Conservation (phyloP, 306 rosid species). For the Dalbergia oliveri region DNA sequence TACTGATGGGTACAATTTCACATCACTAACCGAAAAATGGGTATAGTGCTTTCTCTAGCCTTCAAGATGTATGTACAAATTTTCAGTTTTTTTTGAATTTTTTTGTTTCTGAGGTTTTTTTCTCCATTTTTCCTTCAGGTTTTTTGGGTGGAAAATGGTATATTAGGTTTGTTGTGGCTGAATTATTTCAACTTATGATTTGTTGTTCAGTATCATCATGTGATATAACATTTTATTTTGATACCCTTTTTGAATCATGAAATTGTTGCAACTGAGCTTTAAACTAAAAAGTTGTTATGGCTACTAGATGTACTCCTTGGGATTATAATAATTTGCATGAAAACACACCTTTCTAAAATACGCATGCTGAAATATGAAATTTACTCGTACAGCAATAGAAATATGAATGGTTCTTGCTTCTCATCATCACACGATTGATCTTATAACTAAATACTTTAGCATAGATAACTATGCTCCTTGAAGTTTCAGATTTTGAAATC, state of each 20-base stretch:
- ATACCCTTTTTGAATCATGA: constrained; percentile 12
- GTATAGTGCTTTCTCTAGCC: constrained; percentile 58
- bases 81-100: not conserved
- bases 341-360: not conserved
- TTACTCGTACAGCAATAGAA: not conserved
- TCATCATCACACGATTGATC: constrained; percentile 11
- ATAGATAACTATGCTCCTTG: constrained; percentile 19
- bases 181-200: constrained; percentile 5
- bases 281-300: not conserved
- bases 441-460: constrained; percentile 11
- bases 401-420: constrained; percentile 32
- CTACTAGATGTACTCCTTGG: constrained; percentile 14
- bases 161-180: constrained; percentile 18
- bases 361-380: constrained; percentile 31
- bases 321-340: constrained; percentile 6
- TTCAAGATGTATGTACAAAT: constrained; percentile 43
- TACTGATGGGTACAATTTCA: constrained; percentile 37
- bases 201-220: constrained; percentile 1
- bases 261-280: not conserved
- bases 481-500: constrained; percentile 20
- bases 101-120: too few relatives aligned
- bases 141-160: not conserved
- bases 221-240: constrained; percentile 28
- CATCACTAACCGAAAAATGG: constrained; percentile 44
- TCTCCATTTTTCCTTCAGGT: not conserved